Evolutionary conservation across 2,329 filamentous ascomycete genomes (phyloP), one percentile per base, ranked within the genome.

Genomic region (Claviceps quebecensis): DNA sequence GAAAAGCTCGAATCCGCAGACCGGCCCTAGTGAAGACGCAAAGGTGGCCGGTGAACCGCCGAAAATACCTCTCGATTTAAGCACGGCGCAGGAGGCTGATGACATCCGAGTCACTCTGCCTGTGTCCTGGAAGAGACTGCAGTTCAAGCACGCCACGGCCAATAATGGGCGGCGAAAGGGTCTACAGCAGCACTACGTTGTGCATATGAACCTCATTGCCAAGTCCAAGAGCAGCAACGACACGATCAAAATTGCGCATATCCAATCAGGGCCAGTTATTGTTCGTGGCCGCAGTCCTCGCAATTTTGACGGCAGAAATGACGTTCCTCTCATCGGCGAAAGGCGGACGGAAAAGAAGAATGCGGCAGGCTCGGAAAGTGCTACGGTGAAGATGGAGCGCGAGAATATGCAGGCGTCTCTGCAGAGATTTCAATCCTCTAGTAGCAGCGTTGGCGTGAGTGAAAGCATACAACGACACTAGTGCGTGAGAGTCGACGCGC

Each of bases 111-210:
- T 91, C 8, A 86, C 81, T 40, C 80, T 95, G 52, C 86, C 89
- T 1, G 83, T 96, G 50, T 84, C 87, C 37, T 97, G 91, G 91
- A 96, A 95, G 67, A 76, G 91, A 50, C 70, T 97, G 53, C 91
- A 97, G 66, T 97, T 97, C 67, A 87, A 95, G 61, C 93, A 95
- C 59, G 91, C 91, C 2, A 97, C 91, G 0, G 91, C 91, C 48
- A 97, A 97, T 65, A 97, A 97, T 63, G 91, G 91, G 13, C 80
- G 91, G 50, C 79, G 91, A 58, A 96, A 96, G 68, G 91, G 95
- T 56, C 72, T 96, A 46, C 91, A 97, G 64, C 91, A 97, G 66
- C 90, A 96, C 65, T 97, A 96, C 64, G 78, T 94, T 1, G 86
- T 97, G 47, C 83, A 87, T 54, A 81, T 97, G 53, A 89, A 84